Evolutionary conservation across 768 basidiomycete genomes (phyloP).

Genomic region (Tricholomella constricta): DNA sequence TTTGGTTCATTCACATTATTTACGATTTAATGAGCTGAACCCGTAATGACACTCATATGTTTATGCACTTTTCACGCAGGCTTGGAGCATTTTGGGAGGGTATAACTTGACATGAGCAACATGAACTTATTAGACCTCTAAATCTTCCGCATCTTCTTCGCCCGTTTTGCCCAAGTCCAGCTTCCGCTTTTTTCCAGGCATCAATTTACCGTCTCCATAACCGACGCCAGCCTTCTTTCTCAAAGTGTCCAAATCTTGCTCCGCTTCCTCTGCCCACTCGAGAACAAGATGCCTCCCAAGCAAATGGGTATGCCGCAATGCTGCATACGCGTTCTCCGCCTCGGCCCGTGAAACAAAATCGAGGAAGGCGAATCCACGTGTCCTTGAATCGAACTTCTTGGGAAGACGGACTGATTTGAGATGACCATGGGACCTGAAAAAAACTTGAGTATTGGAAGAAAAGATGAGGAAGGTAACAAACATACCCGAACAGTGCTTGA

Average conservation of each 20-base stretch:
- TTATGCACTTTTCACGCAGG: no score
- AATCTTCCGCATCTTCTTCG: slow-evolving; percentile 37
- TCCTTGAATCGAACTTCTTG: slow-evolving; percentile 84
- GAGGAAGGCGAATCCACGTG: slow-evolving; percentile 95
- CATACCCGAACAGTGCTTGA: slow-evolving; percentile 84
- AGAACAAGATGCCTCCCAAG: slow-evolving; percentile 94
- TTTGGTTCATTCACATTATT: no score
- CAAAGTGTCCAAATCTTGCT: slow-evolving; percentile 74
- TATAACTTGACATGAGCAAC: no score
- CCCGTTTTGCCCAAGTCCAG: slow-evolving; percentile 50
- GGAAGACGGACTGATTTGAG: slow-evolving; percentile 95
- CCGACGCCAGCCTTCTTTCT: slow-evolving; percentile 82
- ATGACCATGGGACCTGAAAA: slow-evolving; percentile 78
- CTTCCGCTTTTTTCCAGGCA: slow-evolving; percentile 80
- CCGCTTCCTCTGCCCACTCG: slow-evolving; percentile 89
- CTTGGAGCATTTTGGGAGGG: no score
- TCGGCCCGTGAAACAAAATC: slow-evolving; percentile 91
- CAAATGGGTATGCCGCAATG: slow-evolving; percentile 92
- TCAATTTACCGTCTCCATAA: slow-evolving; percentile 63
- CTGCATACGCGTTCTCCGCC: slow-evolving; percentile 84
- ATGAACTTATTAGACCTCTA: slow-evolving; percentile 29
- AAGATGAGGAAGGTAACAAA: background rate
- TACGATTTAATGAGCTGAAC: no score
- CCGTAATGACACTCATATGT: no score
- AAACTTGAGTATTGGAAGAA: background rate